Conservation (phyloP, 1,139 yeast genomes). For the Pneumocystis wakefieldiae region DNA sequence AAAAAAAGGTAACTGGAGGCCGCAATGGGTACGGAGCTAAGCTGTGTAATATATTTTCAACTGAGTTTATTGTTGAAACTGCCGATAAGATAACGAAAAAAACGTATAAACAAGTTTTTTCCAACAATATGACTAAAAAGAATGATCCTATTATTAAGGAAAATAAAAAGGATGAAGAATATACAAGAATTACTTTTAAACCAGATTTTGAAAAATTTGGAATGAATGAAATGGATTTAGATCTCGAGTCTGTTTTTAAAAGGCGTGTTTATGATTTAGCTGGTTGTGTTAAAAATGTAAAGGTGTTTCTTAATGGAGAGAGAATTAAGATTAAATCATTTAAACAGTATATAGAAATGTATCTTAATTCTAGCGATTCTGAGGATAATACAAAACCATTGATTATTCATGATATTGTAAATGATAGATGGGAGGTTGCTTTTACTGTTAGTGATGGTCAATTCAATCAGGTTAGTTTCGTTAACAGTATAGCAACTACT, state of each 20-base stretch:
- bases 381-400: slow-evolving; percentile 24
- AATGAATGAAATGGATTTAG: slow-evolving; percentile 71
- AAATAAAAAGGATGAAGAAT: slow-evolving; percentile 50
- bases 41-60: slow-evolving; percentile 80
- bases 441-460: slow-evolving; percentile 84
- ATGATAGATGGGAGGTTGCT: slow-evolving; percentile 87
- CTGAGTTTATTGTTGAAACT: slow-evolving; percentile 76
- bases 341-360: slow-evolving; percentile 79
- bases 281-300: slow-evolving; percentile 82
- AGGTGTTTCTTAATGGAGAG: slow-evolving; percentile 64
- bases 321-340: slow-evolving; percentile 56
- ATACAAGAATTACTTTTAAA: slow-evolving; percentile 72
- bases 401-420: slow-evolving; percentile 62
- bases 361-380: slow-evolving; percentile 55
- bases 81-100: slow-evolving; percentile 56
- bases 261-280: slow-evolving; percentile 93
- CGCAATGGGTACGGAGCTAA: slow-evolving; percentile 98
- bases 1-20: slow-evolving; percentile 96
- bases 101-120: slow-evolving; percentile 72
- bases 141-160: slow-evolving; percentile 60
- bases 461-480: slow-evolving; percentile 91
- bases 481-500: slow-evolving; percentile 93
- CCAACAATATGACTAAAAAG: slow-evolving; percentile 65
- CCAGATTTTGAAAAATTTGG: slow-evolving; percentile 79
- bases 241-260: slow-evolving; percentile 65